Evolutionary conservation across 768 basidiomycete genomes (phyloP), one percentile per base, ranked within the genome.

Genomic region (Lactifluus subvellereus): DNA sequence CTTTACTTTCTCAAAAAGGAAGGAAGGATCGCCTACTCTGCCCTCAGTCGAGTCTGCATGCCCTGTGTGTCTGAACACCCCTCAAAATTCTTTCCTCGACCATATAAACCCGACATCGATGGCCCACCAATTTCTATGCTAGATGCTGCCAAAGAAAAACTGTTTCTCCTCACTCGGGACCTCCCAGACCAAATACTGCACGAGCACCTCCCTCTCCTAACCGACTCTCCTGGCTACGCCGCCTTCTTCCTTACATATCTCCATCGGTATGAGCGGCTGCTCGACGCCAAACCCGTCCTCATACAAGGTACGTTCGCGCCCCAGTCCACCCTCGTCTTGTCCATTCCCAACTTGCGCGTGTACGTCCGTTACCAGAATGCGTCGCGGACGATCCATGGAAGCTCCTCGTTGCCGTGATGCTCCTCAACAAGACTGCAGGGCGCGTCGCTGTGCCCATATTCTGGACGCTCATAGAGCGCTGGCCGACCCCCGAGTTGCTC

Each of bases 391-490:
- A 85, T 66, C 84, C 86, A 6, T 90, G 88, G 86, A 87, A 84
- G 71, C 71, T 91, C 40, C 75, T 91, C 7, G 77, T 90, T 20
- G 85, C 84, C 1, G 83, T 82, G 6, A 84, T 80, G 40, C 74
- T 91, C 6, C 79, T 91, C 20, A 91, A 91, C 69, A 85, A 86
- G 69, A 89, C 89, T 0, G 73, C 81, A 0, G 88, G 84, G 14
- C 80, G 79, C 67, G 72, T 78, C 14, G 85, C 87, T 9, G 78
- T 88, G 37, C 89, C 89, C 3, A 76, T 86, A 14, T 88, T 89
- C 68, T 82, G 80, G 78, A 71, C 75, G 22, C 75, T 91, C 32
- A 69, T 88, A 16, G 62, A 71, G 6, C 77, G 72, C 22, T 91
- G 86, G 84, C 82, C 83, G 3, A 84, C 80, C 0, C 80, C 88